phyloP scores from a whole-genome alignment of 2,329 filamentous ascomycete genomes.

The Aspergillus sp. region DNA sequence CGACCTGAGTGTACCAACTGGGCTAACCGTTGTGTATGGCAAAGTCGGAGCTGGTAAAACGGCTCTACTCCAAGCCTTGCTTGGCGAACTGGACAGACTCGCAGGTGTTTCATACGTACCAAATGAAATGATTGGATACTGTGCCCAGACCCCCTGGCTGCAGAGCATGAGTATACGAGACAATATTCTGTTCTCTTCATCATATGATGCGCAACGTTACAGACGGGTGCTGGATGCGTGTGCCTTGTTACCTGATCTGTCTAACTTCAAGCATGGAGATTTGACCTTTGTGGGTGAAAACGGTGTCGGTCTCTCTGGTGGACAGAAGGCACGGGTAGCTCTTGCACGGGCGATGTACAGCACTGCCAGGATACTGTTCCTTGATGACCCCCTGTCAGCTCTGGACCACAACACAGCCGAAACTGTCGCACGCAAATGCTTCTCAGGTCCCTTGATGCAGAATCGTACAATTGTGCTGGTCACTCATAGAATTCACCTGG shows the following conservation, averaged over 20 bases:
- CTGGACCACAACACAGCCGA: conserved; percentile 67
- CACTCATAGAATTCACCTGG: conserved; percentile 70
- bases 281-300: conserved; percentile 63
- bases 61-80: conserved; percentile 59
- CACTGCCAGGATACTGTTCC: conserved; percentile 54
- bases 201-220: conserved; percentile 70
- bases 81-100: conserved; percentile 60
- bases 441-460: conserved; percentile 57
- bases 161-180: conserved; percentile 70
- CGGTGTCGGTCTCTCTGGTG: conserved; percentile 62
- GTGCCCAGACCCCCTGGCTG: conserved; percentile 67
- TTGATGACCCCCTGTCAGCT: conserved; percentile 63
- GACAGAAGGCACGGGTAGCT: conserved; percentile 62
- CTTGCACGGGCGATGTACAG: conserved; percentile 64
- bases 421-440: conserved; percentile 58
- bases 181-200: conserved; percentile 65
- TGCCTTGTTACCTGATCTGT: conserved; percentile 62
- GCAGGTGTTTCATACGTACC: conserved; percentile 55
- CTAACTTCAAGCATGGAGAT: conserved; percentile 65
- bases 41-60: conserved; percentile 67
- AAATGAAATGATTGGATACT: conserved; percentile 62
- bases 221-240: conserved; percentile 68
- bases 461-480: conserved; percentile 60
- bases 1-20: conserved; percentile 55
- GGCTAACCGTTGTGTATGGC: conserved; percentile 63